Evolutionary conservation across 176 grass and related monocot genomes (phyloP).

Genomic region (Oryza nivara): DNA sequence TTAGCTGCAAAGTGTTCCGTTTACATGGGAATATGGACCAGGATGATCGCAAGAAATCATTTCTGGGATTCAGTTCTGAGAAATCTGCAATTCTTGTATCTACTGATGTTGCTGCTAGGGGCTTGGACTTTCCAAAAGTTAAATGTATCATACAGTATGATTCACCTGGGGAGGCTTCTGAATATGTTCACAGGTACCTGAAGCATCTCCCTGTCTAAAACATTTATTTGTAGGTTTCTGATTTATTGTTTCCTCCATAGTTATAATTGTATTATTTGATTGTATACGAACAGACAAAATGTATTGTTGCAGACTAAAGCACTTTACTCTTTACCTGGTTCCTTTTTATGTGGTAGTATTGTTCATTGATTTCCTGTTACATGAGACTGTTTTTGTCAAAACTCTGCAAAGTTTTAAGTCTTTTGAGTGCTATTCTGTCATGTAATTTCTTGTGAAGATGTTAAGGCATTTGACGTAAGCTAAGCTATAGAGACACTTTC

Average conservation of each 20-base stretch:
- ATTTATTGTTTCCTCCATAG: conserved; percentile 16
- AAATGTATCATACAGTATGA: conserved; percentile 94
- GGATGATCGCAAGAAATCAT: conserved; percentile 79
- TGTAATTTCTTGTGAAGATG: too few species aligned
- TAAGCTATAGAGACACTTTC: not conserved
- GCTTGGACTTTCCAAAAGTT: conserved; percentile 94
- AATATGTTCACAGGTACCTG: conserved; percentile 95
- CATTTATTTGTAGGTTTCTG: conserved; percentile 14
- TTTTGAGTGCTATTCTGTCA: not conserved
- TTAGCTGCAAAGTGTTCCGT: conserved; percentile 71
- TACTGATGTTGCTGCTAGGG: conserved; percentile 86
- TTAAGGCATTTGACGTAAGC: not conserved
- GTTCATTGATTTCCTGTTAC: conserved; percentile 9
- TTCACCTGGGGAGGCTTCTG: conserved; percentile 94
- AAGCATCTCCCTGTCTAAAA: conserved; percentile 8
- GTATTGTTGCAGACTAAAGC: not conserved
- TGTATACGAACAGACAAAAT: not conserved
- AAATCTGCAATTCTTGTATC: conserved; percentile 93
- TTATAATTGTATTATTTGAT: not conserved
- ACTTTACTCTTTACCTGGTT: conserved; percentile 22
- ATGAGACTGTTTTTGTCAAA: not conserved
- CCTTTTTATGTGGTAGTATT: not conserved
- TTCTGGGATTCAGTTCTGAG: conserved; percentile 77
- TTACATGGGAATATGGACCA: conserved; percentile 97
- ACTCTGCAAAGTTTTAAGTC: not conserved